Conservation (phyloP, 208 protist species). For the Leishmania lainsoni region DNA sequence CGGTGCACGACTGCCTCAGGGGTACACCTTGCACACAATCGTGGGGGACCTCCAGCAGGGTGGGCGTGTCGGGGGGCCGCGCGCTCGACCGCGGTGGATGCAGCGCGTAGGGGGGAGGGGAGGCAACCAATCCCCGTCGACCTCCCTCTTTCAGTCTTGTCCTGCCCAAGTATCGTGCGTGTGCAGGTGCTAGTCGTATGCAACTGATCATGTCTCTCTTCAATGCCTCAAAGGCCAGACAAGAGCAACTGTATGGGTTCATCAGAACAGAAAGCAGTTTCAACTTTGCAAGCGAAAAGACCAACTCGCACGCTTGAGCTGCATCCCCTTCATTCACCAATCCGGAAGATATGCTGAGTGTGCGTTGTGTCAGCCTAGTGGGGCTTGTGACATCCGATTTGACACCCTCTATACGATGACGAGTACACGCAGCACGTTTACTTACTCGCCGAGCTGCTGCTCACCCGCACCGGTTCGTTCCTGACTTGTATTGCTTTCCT, state of each 20-base stretch:
- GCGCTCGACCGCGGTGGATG: neutral
- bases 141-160: neutral
- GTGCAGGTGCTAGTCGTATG: neutral
- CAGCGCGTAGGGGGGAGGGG: neutral
- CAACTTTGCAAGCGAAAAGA: neutral
- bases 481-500: neutral
- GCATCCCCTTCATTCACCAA: neutral
- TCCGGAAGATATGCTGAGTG: neutral
- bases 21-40: neutral
- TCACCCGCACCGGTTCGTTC: neutral
- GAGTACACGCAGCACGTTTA: neutral
- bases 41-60: neutral
- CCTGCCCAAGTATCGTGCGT: neutral
- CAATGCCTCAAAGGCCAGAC: neutral
- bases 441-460: neutral
- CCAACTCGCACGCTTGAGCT: neutral
- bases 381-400: neutral
- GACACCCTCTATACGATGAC: neutral
- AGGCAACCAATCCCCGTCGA: neutral
- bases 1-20: neutral
- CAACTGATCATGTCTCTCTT: neutral
- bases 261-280: neutral
- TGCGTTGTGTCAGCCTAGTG: neutral
- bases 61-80: neutral
- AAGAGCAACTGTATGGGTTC: neutral